Evolutionary conservation across 208 protist genomes (phyloP).

Genomic region (Acanthamoeba sp.): DNA sequence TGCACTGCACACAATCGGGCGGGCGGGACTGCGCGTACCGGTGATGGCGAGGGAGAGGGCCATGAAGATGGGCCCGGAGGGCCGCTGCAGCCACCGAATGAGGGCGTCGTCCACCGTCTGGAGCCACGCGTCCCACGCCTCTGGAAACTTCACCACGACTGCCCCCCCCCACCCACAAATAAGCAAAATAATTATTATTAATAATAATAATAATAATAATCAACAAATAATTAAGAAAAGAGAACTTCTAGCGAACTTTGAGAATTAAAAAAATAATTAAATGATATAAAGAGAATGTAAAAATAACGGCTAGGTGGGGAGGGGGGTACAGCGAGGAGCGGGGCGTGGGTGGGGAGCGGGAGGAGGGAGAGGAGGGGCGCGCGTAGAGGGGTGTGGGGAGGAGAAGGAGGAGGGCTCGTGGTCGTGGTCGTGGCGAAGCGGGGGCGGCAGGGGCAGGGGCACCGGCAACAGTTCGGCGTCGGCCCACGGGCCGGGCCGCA

Average conservation of each 20-base stretch:
- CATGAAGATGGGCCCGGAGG: background rate
- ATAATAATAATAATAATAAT: too few relatives aligned
- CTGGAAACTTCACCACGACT: conserved; percentile 78
- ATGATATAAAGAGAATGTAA: too few relatives aligned
- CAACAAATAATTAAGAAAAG: too few relatives aligned
- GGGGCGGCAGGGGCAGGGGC: background rate
- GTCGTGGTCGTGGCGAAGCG: background rate
- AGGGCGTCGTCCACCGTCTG: conserved; percentile 72
- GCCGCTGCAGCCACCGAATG: conserved; percentile 67
- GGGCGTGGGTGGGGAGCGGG: background rate
- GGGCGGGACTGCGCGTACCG: background rate
- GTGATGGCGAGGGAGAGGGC: background rate
- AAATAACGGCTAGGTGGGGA: too few relatives aligned
- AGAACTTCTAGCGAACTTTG: too few relatives aligned
- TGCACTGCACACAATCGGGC: too few relatives aligned
- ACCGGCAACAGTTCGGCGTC: conserved; percentile 33
- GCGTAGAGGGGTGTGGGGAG: background rate
- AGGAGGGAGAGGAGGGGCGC: background rate
- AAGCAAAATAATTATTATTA: background rate
- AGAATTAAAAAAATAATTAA: background rate
- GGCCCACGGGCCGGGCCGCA: background rate
- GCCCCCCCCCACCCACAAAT: background rate
- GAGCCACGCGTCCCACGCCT: conserved; percentile 73
- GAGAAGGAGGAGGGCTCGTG: background rate
- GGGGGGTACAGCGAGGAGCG: background rate